phyloP scores from a whole-genome alignment of 2,329 filamentous ascomycete species.

The Chlorencoelia australis region DNA sequence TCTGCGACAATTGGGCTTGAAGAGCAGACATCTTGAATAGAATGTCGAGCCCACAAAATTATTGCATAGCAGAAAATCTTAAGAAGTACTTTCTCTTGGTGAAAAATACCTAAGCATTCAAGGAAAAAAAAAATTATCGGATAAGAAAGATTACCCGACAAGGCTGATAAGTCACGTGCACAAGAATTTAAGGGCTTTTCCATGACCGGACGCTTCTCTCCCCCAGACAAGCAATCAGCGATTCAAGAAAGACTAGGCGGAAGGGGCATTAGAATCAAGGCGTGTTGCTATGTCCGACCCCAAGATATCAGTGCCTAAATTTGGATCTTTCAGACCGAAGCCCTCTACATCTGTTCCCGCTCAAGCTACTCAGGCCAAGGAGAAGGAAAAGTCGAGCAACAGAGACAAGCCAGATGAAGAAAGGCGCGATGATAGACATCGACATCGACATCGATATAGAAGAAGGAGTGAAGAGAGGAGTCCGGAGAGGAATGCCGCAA shows the following conservation, averaged over 20 bases:
- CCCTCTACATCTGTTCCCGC: conserved; percentile 9
- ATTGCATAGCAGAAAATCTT: conserved; percentile 10
- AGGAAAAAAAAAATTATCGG: too few species aligned
- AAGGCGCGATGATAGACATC: conserved; percentile 5
- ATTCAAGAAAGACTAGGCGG: too few species aligned
- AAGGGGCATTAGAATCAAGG: too few species aligned
- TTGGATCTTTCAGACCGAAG: conserved; percentile 61
- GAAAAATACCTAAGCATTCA: too few species aligned
- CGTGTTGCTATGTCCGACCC: conserved; percentile 17
- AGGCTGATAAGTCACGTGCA: too few species aligned
- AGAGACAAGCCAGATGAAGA: conserved; percentile 14
- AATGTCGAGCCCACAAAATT: conserved; percentile 8
- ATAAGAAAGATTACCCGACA: too few species aligned
- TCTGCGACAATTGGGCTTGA: conserved; percentile 85
- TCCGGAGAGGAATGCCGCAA: background rate
- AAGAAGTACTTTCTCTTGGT: too few species aligned
- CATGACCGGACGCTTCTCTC: too few species aligned
- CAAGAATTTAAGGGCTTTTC: too few species aligned
- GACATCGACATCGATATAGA: background rate
- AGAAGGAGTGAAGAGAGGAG: background rate
- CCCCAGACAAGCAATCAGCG: too few species aligned
- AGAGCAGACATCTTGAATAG: conserved; percentile 68
- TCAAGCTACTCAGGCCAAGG: conserved; percentile 1
- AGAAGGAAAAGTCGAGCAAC: conserved; percentile 5
- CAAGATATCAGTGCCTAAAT: conserved; percentile 49